Evolutionary conservation across 306 rosid genomes (phyloP).

Genomic region (Pachyrhizus erosus): DNA sequence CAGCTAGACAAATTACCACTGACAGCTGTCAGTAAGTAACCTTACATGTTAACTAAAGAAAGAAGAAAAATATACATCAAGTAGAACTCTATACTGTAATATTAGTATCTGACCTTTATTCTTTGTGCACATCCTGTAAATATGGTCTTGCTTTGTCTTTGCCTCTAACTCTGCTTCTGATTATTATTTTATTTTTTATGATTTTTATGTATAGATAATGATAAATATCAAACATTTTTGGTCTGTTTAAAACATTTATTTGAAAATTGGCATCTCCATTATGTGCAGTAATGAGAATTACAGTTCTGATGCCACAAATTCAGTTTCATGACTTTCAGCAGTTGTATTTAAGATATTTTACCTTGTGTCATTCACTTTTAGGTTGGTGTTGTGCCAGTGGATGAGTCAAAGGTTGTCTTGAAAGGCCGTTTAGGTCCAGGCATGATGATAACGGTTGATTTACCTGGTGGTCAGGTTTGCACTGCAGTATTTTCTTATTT

Average conservation of each 20-base stretch:
- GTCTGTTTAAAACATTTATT: neutral
- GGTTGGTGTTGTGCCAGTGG: constrained; percentile 97
- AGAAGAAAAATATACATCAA: too few species aligned
- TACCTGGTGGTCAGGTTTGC: constrained; percentile 86
- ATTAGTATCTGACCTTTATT: constrained; percentile 22
- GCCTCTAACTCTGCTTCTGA: constrained; percentile 2
- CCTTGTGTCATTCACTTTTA: constrained; percentile 42
- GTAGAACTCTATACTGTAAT: too few species aligned
- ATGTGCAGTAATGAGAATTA: neutral
- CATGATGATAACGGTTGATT: constrained; percentile 97
- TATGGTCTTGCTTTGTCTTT: constrained; percentile 33
- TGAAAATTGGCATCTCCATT: constrained; percentile 22
- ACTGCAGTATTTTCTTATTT: constrained; percentile 35
- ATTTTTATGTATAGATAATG: neutral
- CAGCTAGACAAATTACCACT: too few species aligned
- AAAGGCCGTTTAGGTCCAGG: constrained; percentile 99
- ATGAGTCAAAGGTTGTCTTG: constrained; percentile 90
- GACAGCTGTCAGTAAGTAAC: too few species aligned
- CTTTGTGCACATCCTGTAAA: constrained; percentile 11
- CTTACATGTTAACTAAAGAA: too few species aligned
- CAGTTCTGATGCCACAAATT: constrained; percentile 25
- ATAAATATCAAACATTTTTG: neutral
- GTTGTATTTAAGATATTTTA: constrained; percentile 35
- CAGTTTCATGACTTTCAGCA: constrained; percentile 28
- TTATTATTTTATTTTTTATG: too few species aligned